A percentile compares a stretch with the other conserved stretches of the same genome.
Conservation (phyloP, 1,284 basidiomycete species). For the Boletus mariae region DNA sequence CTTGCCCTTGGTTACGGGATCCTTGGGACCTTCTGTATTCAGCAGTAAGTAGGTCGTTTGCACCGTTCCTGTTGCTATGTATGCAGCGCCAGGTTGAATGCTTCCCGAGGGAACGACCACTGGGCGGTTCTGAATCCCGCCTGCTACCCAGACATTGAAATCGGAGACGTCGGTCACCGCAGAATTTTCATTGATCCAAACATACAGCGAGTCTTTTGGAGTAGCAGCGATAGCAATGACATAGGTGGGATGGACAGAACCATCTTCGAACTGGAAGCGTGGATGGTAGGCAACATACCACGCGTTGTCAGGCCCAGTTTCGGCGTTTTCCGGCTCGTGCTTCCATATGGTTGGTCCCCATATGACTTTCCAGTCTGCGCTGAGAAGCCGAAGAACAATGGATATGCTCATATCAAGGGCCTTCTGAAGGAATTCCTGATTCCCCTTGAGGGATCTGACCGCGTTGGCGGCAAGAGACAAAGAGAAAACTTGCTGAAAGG, state of each 20-base stretch:
- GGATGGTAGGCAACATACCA: conserved; percentile 18
- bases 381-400: too few relatives aligned
- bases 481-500: conserved; percentile 18
- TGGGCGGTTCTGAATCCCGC: background rate
- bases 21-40: background rate
- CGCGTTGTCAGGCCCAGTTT: conserved; percentile 16
- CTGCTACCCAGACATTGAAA: conserved; percentile 12
- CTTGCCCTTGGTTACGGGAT: background rate
- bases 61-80: background rate
- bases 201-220: background rate
- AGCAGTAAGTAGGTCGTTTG: conserved; percentile 2
- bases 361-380: conserved; percentile 5
- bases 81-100: background rate
- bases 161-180: conserved; percentile 11
- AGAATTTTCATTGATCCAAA: background rate
- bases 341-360: conserved; percentile 22
- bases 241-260: conserved; percentile 4
- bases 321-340: background rate
- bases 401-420: too few relatives aligned
- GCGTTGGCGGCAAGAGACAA: conserved; percentile 10
- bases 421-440: background rate
- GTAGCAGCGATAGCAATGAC: conserved; percentile 16
- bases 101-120: background rate
- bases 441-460: background rate
- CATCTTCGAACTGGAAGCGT: background rate